phyloP scores from a whole-genome alignment of 805 yeast genomes.

The Candida nanaspora region DNA sequence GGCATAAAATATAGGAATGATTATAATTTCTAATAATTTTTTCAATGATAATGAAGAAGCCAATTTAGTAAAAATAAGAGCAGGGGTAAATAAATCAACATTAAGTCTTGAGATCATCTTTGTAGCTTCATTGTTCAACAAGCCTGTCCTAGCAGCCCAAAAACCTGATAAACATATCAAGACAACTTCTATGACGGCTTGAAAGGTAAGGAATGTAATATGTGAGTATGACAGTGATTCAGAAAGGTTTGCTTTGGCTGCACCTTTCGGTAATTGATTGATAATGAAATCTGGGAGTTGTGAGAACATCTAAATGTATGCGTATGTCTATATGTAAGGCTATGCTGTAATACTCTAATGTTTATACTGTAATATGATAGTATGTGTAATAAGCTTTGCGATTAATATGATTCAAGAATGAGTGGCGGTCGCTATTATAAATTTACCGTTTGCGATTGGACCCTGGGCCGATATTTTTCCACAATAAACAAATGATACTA shows the following conservation, averaged over 20 bases:
- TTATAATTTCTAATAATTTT: slow-evolving; percentile 70
- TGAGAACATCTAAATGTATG: neutral
- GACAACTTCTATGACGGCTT: slow-evolving; percentile 88
- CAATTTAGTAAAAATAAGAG: slow-evolving; percentile 81
- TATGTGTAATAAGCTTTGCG: too few species aligned
- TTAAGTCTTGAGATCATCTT: slow-evolving; percentile 70
- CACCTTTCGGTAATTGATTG: neutral
- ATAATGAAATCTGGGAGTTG: neutral
- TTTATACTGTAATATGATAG: too few species aligned
- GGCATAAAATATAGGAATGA: slow-evolving; percentile 82
- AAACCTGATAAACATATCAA: slow-evolving; percentile 82
- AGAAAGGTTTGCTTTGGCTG: neutral
- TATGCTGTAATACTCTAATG: too few species aligned
- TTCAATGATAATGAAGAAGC: slow-evolving; percentile 61
- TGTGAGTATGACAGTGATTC: slow-evolving; percentile 18
- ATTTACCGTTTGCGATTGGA: too few species aligned
- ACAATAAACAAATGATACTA: too few species aligned
- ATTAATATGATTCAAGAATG: too few species aligned
- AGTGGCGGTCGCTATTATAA: too few species aligned
- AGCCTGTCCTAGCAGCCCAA: slow-evolving; percentile 68
- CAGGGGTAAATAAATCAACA: slow-evolving; percentile 92
- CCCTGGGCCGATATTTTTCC: too few species aligned
- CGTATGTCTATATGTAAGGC: too few species aligned
- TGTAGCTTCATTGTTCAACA: slow-evolving; percentile 67
- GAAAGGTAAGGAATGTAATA: slow-evolving; percentile 67